phyloP scores from a whole-genome alignment of 2,329 filamentous ascomycete species.

The Colletotrichum sp. region DNA sequence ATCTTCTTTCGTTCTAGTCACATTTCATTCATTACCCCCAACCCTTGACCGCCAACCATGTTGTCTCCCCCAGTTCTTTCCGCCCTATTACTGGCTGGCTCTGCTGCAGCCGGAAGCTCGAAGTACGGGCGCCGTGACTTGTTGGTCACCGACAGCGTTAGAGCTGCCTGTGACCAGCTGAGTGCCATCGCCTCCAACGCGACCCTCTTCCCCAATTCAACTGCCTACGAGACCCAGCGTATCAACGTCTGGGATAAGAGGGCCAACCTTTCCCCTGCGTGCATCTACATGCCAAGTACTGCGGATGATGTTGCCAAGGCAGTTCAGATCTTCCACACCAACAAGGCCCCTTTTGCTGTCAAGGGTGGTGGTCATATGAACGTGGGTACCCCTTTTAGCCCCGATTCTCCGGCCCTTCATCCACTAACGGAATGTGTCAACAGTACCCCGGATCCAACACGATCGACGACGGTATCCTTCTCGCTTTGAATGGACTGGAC shows the following conservation, averaged over 20 bases:
- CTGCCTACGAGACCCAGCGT: not conserved
- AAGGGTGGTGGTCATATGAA: constrained; percentile 29
- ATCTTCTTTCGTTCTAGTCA: not conserved
- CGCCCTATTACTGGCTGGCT: not conserved
- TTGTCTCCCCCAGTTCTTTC: constrained; percentile 33
- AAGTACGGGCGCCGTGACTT: not conserved
- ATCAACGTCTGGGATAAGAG: constrained; percentile 10
- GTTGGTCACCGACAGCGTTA: not conserved
- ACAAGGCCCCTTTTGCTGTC: constrained; percentile 28
- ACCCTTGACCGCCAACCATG: not conserved
- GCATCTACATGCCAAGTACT: not conserved
- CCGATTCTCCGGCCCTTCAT: too few relatives aligned
- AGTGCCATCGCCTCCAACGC: not conserved
- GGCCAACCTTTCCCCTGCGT: not conserved
- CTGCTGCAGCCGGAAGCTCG: not conserved
- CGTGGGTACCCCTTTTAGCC: not conserved
- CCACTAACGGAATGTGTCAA: not conserved
- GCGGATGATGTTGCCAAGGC: not conserved
- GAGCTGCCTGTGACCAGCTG: not conserved
- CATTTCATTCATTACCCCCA: not conserved
- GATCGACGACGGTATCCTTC: constrained; percentile 27
- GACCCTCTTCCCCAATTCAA: not conserved
- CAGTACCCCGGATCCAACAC: constrained; percentile 28
- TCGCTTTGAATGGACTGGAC: constrained; percentile 22
- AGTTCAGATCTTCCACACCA: constrained; percentile 1